Base-by-base conservation (phyloP, 1,139 yeast species). In the Fermentozyma sake region DNA sequence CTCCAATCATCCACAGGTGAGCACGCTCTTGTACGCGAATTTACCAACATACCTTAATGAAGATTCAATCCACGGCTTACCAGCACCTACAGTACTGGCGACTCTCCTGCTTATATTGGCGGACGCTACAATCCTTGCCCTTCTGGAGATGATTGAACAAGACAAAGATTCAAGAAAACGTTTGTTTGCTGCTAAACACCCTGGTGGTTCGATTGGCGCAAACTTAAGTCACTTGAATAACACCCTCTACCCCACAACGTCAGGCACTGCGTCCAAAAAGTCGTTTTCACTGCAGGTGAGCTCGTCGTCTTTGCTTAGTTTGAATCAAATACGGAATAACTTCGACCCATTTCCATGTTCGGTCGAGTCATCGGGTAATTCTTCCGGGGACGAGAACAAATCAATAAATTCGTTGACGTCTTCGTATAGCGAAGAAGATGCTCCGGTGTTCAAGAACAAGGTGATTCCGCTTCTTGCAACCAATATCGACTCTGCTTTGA, bases 171-270 rank as follows among this genome's bases (percentile, higher is more conserved):
- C 67, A 35, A 61, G 95, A 27, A 69, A 68, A 37, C 60, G 53
- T 33, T 52, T 68, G 26, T 86, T 86, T 52, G 77, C 82, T 6
- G 68, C 68, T 36, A 72, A 80, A 47, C 96, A 86, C 47, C 96
- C 96, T 2, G 95, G 95, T 18, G 96, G 96, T 14, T 83, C 93
- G 2, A 85, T 86, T 43, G 95, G 95, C 11, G 68, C 74, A 22
- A 67, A 55, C 34, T 58, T 66, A 38, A 54, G 65, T 26, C 62
- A 61, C 30, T 49, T 61, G 31, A 59, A 61, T 36, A 58, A 52
- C 14, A 56, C 52, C 24, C 14, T n/a, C 35, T 18, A 19, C 13
- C 19, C 12, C 24, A 15, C 16, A 9, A 7, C 15, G 12, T 12
- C 18, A 16, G 18, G 5, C 12, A 18, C 13, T 6, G 15, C 11